phyloP scores from a whole-genome alignment of 192 early-diverging fungal genomes.

The Coemansia sp. region DNA sequence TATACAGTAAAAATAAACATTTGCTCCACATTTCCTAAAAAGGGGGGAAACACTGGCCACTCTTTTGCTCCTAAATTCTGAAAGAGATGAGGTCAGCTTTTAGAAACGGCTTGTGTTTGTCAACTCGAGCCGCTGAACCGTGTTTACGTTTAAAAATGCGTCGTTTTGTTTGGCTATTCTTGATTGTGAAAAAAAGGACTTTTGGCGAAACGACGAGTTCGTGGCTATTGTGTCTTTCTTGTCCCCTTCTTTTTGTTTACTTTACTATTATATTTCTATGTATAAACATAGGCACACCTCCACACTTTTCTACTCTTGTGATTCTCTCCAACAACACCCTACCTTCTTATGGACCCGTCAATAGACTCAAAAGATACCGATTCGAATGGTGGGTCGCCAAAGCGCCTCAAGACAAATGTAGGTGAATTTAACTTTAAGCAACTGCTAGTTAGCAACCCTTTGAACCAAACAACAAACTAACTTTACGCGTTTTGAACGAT shows the following conservation, averaged over 20 bases:
- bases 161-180: too few species aligned
- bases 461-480: neutral
- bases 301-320: neutral
- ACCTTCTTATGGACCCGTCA: slow-evolving; percentile 1
- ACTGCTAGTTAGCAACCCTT: neutral
- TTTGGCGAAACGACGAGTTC: too few species aligned
- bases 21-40: too few species aligned
- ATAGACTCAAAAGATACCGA: slow-evolving; percentile 1
- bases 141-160: slow-evolving; percentile 3
- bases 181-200: too few species aligned
- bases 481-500: neutral
- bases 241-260: neutral
- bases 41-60: too few species aligned
- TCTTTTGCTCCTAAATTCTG: too few species aligned
- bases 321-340: neutral
- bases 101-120: neutral
- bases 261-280: neutral
- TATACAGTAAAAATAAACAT: too few species aligned
- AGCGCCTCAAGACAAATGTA: slow-evolving; percentile 35
- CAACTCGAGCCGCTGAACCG: neutral
- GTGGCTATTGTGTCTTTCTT: neutral
- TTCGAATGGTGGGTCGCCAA: slow-evolving; percentile 17
- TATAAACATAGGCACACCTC: neutral
- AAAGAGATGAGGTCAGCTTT: too few species aligned
- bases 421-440: neutral